Evolutionary conservation across 306 rosid genomes (phyloP), one percentile per base, ranked within the genome.

Genomic region (Aeschynomene evenia): DNA sequence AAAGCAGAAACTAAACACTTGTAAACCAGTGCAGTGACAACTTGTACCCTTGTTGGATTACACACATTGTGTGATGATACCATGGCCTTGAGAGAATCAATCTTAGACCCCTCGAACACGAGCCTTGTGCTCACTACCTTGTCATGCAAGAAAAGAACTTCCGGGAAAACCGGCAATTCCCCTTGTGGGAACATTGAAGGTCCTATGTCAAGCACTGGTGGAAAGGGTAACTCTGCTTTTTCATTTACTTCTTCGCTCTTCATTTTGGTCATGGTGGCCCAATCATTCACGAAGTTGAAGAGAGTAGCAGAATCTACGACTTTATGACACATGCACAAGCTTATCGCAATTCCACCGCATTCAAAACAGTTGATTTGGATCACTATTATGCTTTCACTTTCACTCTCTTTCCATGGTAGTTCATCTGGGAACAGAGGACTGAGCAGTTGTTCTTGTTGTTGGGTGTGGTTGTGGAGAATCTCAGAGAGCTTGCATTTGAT

Each of bases 261-360:
- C 39, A 31, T 54, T 65, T 34, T 72, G 57, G n/a, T 74, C 2
- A 74, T 0, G 26, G 83, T 11, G 5, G 85, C 85, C 94, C 96
- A 90, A 52, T 77, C 72, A 0, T 82, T 78, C 33, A 80, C 34
- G 74, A 87, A 85, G 5, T 74, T 70, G 64, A 45, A 28, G 46
- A 84, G 55, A 1, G 91, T 66, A 64, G 66, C 23, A 0, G 76
- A 28, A 9, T 89, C 96, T 0, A 63, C 79, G 3, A 86, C 36
- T 74, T 86, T 84, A 79, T 82, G 92, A 15, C 77, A 79, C 45
- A 83, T 48, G n/a, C 87, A 82, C 4, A 86, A 34, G 10, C 74
- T 42, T 0, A 87, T 56, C 0, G 76, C 77, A 2, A 81, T 71
- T 18, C 92, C 31, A 0, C 31, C 31, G 31, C 31, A 28, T 28